Conservation (phyloP, 352 stramenopile species). For the Globisporangium canariense region DNA sequence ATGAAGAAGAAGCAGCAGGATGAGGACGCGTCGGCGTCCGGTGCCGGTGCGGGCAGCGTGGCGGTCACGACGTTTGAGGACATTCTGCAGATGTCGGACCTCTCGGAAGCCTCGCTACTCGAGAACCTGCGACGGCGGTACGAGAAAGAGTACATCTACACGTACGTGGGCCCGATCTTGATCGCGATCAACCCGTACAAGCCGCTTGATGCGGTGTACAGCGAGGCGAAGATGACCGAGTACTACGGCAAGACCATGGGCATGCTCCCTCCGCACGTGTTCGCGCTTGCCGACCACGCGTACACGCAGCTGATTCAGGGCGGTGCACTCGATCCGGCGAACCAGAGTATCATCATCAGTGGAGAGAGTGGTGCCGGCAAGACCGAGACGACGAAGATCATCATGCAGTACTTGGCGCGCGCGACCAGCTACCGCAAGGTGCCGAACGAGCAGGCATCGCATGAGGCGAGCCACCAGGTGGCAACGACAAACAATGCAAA, state of each 20-base stretch:
- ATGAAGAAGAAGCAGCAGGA: conserved; percentile 86
- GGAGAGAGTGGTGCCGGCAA: conserved; percentile 89
- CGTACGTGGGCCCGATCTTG: conserved; percentile 89
- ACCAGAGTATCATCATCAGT: conserved; percentile 93
- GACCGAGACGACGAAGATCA: conserved; percentile 92
- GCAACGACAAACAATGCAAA: conserved; percentile 61
- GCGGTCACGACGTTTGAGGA: conserved; percentile 67
- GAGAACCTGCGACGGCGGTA: conserved; percentile 88
- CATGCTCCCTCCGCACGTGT: conserved; percentile 86
- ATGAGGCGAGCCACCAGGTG: conserved; percentile 47
- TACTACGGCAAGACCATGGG: conserved; percentile 88
- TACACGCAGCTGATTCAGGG: conserved; percentile 89
- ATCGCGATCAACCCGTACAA: conserved; percentile 93
- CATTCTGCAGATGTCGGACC: conserved; percentile 87
- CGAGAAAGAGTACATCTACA: conserved; percentile 93
- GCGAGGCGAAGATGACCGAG: conserved; percentile 77
- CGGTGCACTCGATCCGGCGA: conserved; percentile 71
- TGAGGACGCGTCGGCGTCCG: conserved; percentile 41
- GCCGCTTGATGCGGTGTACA: conserved; percentile 62
- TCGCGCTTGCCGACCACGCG: conserved; percentile 85
- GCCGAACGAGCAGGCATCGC: conserved; percentile 17
- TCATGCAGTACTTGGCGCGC: conserved; percentile 86
- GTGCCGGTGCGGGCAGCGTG: conserved; percentile 18
- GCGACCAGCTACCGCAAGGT: conserved; percentile 71
- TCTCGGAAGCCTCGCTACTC: conserved; percentile 88